These are phyloP conservation scores for Apiospora marii DNA, from an alignment of 2,329 filamentous ascomycete species.

Conservation along the genomic window DNA sequence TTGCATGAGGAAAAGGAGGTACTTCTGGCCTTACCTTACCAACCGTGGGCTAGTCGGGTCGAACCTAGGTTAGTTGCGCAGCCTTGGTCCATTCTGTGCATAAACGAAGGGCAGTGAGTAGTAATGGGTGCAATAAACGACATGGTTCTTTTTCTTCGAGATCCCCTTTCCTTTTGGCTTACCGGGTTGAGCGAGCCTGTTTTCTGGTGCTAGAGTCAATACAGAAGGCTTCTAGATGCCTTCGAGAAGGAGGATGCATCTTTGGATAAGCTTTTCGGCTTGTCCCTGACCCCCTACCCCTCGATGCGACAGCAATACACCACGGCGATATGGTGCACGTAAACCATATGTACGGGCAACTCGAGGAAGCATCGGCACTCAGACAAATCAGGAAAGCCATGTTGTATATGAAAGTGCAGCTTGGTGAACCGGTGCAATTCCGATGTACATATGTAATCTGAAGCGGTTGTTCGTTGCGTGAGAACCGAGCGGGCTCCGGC, in stretches of 20 bases:
- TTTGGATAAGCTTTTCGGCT: not conserved
- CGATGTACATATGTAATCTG: not conserved
- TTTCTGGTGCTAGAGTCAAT: slow-evolving; percentile 5
- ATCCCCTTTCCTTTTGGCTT: slow-evolving; percentile 2
- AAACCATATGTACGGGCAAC: not conserved
- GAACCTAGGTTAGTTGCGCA: slow-evolving; percentile 18
- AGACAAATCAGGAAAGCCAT: not conserved
- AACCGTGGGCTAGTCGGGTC: slow-evolving; percentile 12
- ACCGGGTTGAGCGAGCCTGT: not conserved
- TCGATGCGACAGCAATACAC: not conserved
- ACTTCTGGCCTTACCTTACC: slow-evolving; percentile 16
- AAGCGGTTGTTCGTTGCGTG: not conserved
- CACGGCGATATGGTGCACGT: not conserved
- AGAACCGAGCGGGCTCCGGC: not conserved
- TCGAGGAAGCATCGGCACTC: not conserved
- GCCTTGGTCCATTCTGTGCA: slow-evolving; percentile 14
- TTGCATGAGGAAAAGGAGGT: slow-evolving; percentile 12
- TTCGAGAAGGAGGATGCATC: not conserved
- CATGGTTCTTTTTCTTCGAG: not conserved
- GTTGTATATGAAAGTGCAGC: not conserved
- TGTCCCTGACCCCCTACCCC: not conserved
- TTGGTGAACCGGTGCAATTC: not conserved
- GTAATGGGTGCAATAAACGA: not conserved
- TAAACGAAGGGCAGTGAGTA: slow-evolving; percentile 13
- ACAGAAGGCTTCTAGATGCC: slow-evolving; percentile 9